phyloP scores from a whole-genome alignment of 345 rosid species.

The Eucalyptus cloeziana region DNA sequence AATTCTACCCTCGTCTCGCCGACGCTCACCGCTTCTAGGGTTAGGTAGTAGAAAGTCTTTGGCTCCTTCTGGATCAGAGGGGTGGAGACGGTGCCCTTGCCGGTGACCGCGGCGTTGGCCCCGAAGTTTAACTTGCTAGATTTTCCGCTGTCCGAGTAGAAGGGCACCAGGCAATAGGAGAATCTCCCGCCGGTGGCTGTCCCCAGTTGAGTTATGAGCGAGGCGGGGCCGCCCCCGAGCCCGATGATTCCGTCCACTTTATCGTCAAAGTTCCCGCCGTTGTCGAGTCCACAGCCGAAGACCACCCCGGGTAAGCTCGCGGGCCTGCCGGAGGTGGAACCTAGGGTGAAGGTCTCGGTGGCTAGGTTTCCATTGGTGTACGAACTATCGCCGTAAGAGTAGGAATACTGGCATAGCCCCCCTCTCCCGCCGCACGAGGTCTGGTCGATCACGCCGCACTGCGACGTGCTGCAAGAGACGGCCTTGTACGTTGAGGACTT shows the following conservation, averaged over 20 bases:
- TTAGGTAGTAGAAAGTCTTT: slow-evolving; percentile 30
- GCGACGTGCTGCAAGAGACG: neutral
- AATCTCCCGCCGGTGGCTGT: slow-evolving; percentile 20
- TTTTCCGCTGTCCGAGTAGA: neutral
- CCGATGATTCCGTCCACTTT: slow-evolving; percentile 9
- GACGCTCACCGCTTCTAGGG: slow-evolving; percentile 38
- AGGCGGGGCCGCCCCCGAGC: slow-evolving; percentile 1
- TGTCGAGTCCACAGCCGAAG: slow-evolving; percentile 14
- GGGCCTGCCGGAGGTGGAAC: neutral
- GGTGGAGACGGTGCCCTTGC: slow-evolving; percentile 13
- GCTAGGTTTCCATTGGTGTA: neutral
- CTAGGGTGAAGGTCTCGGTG: slow-evolving; percentile 2
- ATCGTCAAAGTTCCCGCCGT: neutral
- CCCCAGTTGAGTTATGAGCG: slow-evolving; percentile 5
- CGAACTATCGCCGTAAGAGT: neutral
- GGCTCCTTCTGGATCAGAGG: slow-evolving; percentile 15
- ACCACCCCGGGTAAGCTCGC: neutral
- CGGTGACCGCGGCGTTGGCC: neutral
- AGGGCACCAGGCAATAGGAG: slow-evolving; percentile 49
- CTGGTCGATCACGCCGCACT: neutral
- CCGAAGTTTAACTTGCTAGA: slow-evolving; percentile 18
- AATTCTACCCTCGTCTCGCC: neutral
- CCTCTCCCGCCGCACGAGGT: neutral
- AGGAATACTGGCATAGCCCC: neutral
- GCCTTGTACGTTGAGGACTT: neutral